Percentiles rank a stretch among this genome's conserved stretches.
phyloP scores from a whole-genome alignment of 1,139 yeast species.

The Starmera stellimalicola region DNA sequence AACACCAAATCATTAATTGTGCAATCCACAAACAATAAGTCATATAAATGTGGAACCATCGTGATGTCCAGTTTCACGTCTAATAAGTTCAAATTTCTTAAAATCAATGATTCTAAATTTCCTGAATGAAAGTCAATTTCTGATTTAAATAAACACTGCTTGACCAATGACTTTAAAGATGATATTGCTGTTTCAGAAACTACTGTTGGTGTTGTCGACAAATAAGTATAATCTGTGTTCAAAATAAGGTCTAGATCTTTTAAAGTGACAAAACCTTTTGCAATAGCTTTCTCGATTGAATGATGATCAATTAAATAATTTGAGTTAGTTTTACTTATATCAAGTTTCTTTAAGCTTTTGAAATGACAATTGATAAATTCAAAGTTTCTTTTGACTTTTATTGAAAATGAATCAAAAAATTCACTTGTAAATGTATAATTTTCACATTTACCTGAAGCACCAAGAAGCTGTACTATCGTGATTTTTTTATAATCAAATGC shows the following conservation, averaged over 20 bases:
- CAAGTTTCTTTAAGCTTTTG: background rate
- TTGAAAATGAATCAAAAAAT: background rate
- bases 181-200: background rate
- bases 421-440: background rate
- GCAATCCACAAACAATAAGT: background rate
- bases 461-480: background rate
- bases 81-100: background rate
- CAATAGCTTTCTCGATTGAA: background rate
- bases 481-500: background rate
- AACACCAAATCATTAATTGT: background rate
- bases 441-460: background rate
- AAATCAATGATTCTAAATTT: background rate
- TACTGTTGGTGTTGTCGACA: background rate
- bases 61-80: background rate
- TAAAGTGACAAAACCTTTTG: background rate
- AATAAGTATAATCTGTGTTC: no score
- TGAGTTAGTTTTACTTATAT: background rate
- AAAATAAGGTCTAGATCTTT: background rate
- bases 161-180: background rate
- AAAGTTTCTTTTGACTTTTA: background rate
- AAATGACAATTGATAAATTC: background rate
- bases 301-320: background rate
- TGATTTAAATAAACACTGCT: background rate
- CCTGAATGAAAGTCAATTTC: background rate
- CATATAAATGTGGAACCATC: background rate